phyloP scores from a whole-genome alignment of 2,329 filamentous ascomycete species.

The Aureobasidium sp. region DNA sequence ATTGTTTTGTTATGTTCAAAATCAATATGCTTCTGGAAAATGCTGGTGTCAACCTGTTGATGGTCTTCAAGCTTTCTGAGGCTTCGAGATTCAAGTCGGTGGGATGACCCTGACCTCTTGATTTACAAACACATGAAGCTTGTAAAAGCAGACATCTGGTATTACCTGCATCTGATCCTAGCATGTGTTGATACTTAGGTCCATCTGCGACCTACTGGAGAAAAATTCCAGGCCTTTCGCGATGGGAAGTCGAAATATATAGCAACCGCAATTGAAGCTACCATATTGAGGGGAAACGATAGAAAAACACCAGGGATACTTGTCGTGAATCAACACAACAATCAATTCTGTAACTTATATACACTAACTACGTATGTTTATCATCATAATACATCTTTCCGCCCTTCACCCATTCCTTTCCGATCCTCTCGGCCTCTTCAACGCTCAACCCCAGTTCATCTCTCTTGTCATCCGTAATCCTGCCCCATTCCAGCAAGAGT shows the following conservation, averaged over 20 bases:
- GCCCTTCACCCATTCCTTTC: constrained; percentile 9
- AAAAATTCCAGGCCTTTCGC: too few species aligned
- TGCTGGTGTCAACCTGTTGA: not conserved
- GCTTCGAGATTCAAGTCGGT: not conserved
- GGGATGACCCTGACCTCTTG: not conserved
- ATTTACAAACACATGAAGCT: too few species aligned
- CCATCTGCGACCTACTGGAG: not conserved
- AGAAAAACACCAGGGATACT: too few species aligned
- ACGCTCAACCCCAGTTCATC: constrained; percentile 33
- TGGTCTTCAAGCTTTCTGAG: not conserved
- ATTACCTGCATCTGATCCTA: too few species aligned
- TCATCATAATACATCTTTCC: constrained; percentile 8
- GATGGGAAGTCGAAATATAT: too few species aligned
- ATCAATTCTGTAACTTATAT: not conserved
- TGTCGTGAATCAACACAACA: too few species aligned
- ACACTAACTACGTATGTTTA: not conserved
- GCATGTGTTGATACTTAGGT: not conserved
- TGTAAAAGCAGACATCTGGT: too few species aligned
- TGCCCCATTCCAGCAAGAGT: constrained; percentile 67
- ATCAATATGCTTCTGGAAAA: not conserved
- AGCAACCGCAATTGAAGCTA: too few species aligned
- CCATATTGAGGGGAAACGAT: not conserved
- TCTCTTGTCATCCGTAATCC: constrained; percentile 55
- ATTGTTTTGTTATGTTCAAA: constrained; percentile 2
- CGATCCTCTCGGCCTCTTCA: constrained; percentile 14